Conservation (phyloP, 176 grass and related monocot genomes). For the Zea mays region DNA sequence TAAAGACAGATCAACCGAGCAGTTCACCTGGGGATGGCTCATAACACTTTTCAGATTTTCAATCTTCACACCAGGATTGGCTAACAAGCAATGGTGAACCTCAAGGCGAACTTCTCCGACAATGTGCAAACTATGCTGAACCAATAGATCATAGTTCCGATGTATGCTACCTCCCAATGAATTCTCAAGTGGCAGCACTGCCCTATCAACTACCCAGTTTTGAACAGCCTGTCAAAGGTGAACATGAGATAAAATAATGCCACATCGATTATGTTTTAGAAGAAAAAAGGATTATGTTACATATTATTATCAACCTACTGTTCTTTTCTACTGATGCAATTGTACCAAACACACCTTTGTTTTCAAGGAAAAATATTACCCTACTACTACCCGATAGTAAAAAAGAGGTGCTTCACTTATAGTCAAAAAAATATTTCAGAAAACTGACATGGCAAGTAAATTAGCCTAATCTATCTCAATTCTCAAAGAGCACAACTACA, state of each 20-base stretch:
- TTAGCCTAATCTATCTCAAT: not conserved
- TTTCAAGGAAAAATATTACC: not conserved
- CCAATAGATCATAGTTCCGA: conserved; percentile 90
- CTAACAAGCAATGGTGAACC: conserved; percentile 80
- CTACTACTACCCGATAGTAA: not conserved
- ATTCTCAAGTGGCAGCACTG: conserved; percentile 87
- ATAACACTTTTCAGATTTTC: conserved; percentile 71
- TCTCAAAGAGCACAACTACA: not conserved
- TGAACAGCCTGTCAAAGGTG: conserved; percentile 67
- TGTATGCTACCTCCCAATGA: conserved; percentile 84
- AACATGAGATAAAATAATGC: conserved; percentile 25
- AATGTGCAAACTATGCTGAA: conserved; percentile 80
- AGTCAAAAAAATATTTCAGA: not conserved
- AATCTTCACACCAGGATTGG: conserved; percentile 69
- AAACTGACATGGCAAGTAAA: not conserved
- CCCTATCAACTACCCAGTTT: conserved; percentile 64
- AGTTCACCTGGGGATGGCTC: conserved; percentile 79
- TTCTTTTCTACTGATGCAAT: not conserved
- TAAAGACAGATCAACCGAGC: conserved; percentile 15
- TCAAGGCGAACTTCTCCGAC: conserved; percentile 75
- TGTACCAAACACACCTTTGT: not conserved
- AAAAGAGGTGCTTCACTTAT: not conserved
- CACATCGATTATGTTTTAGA: conserved; percentile 12
- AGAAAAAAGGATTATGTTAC: not conserved
- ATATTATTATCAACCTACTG: not conserved